Conservation (phyloP, 1,284 basidiomycete genomes). For the Irpex rosettiformis region DNA sequence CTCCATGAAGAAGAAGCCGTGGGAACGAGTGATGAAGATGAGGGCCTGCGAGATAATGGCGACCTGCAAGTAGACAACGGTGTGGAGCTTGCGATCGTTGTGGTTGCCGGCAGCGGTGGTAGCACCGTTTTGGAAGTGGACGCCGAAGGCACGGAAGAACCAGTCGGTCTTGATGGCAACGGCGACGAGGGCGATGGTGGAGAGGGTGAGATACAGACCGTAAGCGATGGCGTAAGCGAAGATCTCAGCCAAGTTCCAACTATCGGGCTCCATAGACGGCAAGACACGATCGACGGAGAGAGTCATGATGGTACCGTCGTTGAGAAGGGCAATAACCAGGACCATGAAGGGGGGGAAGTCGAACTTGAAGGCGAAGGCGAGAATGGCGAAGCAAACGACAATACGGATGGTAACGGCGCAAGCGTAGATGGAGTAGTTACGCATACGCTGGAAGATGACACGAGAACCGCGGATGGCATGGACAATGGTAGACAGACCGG, state of each 20-base stretch:
- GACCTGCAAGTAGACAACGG: conserved; percentile 86
- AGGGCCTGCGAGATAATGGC: conserved; percentile 98
- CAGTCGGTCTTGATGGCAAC: conserved; percentile 87
- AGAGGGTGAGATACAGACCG: conserved; percentile 88
- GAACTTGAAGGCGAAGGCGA: conserved; percentile 94
- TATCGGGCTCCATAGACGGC: conserved; percentile 88
- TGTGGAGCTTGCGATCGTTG: conserved; percentile 79
- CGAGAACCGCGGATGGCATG: conserved; percentile 95
- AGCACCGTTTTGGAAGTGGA: conserved; percentile 46
- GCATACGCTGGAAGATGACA: conserved; percentile 97
- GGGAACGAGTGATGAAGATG: conserved; percentile 96
- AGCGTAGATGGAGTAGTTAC: conserved; percentile 92
- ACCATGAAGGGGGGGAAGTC: conserved; percentile 99
- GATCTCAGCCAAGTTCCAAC: conserved; percentile 96
- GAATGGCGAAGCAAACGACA: conserved; percentile 94
- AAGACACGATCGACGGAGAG: conserved; percentile 95
- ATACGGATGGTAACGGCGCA: conserved; percentile 97
- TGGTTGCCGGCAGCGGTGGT: conserved; percentile 37
- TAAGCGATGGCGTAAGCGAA: conserved; percentile 95
- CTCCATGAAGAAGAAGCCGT: conserved; percentile 98
- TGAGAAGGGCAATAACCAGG: conserved; percentile 93
- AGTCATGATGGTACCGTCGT: conserved; percentile 99
- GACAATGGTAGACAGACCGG: conserved; percentile 95
- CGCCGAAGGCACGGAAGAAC: conserved; percentile 88
- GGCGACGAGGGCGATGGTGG: conserved; percentile 82